Evolutionary conservation across 164 flowering plant genomes (phyloP).

Genomic region (Berberis thunbergii): DNA sequence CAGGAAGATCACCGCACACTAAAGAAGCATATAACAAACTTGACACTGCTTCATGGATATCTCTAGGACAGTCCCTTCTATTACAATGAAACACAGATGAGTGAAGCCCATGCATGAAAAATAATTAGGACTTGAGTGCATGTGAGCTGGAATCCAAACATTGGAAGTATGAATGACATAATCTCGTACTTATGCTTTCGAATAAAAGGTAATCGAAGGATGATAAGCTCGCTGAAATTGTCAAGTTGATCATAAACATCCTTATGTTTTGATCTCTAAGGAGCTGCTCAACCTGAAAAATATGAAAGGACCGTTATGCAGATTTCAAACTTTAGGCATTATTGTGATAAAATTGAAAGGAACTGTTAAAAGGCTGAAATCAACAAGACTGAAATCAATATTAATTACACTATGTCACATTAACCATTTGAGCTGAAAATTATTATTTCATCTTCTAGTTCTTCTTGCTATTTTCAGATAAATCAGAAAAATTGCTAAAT

Average conservation of each 20-base stretch:
- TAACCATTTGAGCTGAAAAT: neutral
- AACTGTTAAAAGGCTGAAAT: too few species aligned
- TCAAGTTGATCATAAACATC: conserved; percentile 55
- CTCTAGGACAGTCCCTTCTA: conserved; percentile 68
- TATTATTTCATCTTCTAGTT: neutral
- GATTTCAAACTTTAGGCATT: neutral
- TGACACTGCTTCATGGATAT: conserved; percentile 74
- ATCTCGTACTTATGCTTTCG: conserved; percentile 20
- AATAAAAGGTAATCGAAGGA: conserved; percentile 46
- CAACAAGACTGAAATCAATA: neutral
- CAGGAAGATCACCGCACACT: conserved; percentile 77
- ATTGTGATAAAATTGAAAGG: neutral
- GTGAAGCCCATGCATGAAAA: too few species aligned
- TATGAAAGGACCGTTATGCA: neutral
- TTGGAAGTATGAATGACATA: too few species aligned
- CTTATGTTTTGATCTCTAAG: conserved; percentile 35
- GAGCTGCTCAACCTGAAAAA: conserved; percentile 64
- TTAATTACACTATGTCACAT: neutral
- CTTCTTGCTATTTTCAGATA: neutral
- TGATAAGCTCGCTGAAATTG: conserved; percentile 58
- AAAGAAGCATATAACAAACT: conserved; percentile 76
- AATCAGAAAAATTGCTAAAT: neutral
- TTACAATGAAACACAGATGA: too few species aligned
- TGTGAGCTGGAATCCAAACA: too few species aligned
- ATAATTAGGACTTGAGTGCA: too few species aligned